Evolutionary conservation across 2,329 filamentous ascomycete species (phyloP).

Genomic region (Leptoxyphium fumago): DNA sequence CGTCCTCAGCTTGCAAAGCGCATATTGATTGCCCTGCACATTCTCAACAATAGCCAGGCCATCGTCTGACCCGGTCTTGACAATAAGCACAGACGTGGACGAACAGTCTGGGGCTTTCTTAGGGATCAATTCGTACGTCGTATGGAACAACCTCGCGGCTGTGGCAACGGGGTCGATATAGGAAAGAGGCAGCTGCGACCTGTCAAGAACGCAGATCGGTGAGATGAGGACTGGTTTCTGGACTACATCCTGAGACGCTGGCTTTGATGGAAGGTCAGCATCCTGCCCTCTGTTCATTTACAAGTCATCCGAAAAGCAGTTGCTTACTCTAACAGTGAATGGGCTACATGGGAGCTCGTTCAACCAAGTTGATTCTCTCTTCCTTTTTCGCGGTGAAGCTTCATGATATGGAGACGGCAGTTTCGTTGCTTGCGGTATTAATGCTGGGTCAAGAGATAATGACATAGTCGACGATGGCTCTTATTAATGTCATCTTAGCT

Average conservation of each 20-base stretch:
- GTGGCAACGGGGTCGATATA: slow-evolving; percentile 43
- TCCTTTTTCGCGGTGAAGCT: slow-evolving; percentile 5
- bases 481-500: not conserved
- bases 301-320: not conserved
- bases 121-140: slow-evolving; percentile 48
- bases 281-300: slow-evolving; percentile 3
- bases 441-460: not conserved
- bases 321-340: slow-evolving; percentile 11
- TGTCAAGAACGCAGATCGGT: slow-evolving; percentile 36
- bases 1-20: slow-evolving; percentile 50
- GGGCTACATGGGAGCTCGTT: slow-evolving; percentile 12
- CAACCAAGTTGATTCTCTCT: slow-evolving; percentile 2
- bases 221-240: slow-evolving; percentile 13
- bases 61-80: slow-evolving; percentile 40
- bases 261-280: not conserved
- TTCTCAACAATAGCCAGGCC: slow-evolving; percentile 51
- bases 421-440: not conserved
- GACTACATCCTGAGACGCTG: slow-evolving; percentile 12
- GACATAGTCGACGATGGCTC: not conserved
- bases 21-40: slow-evolving; percentile 46
- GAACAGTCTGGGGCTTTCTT: slow-evolving; percentile 36
- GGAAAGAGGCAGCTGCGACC: slow-evolving; percentile 46
- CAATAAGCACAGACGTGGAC: slow-evolving; percentile 41
- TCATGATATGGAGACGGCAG: not conserved
- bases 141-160: slow-evolving; percentile 43